Conservation (phyloP, 2,329 filamentous ascomycete genomes). For the Phaeoacremonium minimum region DNA sequence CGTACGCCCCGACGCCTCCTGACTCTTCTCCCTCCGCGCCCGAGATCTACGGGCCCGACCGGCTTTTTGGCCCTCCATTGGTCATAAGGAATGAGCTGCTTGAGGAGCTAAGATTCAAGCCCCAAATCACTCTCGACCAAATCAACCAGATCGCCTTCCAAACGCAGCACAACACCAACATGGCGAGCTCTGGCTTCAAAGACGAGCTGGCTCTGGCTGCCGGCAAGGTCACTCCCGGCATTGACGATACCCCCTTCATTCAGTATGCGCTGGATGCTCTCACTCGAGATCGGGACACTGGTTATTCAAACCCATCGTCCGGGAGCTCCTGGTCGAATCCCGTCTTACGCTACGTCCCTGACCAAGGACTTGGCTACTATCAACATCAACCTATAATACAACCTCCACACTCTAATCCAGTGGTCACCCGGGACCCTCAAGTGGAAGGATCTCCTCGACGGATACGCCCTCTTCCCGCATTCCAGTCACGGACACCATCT, state of each 20-base stretch:
- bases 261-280: conserved; percentile 86
- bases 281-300: conserved; percentile 66
- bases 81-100: conserved; percentile 17
- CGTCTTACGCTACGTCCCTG: conserved; percentile 10
- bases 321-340: conserved; percentile 21
- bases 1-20: conserved; percentile 33
- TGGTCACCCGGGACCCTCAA: background rate
- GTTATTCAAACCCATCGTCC: conserved; percentile 46
- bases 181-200: conserved; percentile 29
- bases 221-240: conserved; percentile 63
- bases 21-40: conserved; percentile 26
- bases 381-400: conserved; percentile 10
- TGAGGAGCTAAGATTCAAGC: conserved; percentile 11
- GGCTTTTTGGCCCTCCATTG: conserved; percentile 28
- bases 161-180: conserved; percentile 3
- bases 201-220: conserved; percentile 46
- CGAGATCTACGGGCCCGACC: conserved; percentile 40
- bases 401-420: conserved; percentile 1
- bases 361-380: conserved; percentile 36
- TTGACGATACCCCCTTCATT: conserved; percentile 84
- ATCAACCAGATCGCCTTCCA: conserved; percentile 10
- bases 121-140: conserved; percentile 12
- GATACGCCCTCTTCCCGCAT: conserved; percentile 1
- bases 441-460: background rate
- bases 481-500: conserved; percentile 1